phyloP scores from a whole-genome alignment of 192 early-diverging fungal species.

The Oehlia diaphana region DNA sequence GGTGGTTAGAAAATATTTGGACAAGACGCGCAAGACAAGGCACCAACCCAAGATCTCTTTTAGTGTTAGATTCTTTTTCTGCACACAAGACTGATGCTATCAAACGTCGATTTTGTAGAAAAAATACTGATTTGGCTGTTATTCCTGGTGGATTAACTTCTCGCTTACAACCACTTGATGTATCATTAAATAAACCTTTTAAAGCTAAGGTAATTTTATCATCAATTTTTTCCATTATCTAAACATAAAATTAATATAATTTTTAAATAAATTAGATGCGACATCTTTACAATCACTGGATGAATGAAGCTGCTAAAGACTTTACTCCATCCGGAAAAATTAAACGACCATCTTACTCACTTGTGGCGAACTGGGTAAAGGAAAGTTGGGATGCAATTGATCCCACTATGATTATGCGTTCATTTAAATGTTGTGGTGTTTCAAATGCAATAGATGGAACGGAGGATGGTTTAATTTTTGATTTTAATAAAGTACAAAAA shows the following conservation, averaged over 20 bases:
- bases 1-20: no score
- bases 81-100: no score
- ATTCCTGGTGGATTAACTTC: no score
- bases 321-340: neutral
- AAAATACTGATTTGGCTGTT: no score
- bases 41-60: no score
- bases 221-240: neutral
- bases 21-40: no score
- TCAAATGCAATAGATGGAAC: neutral
- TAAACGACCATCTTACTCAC: neutral
- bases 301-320: neutral
- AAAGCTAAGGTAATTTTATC: no score
- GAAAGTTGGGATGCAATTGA: neutral
- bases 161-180: no score
- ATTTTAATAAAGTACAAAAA: neutral
- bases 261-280: neutral
- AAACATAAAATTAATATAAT: no score
- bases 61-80: no score
- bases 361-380: neutral
- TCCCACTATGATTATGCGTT: neutral
- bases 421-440: slow-evolving; percentile 14
- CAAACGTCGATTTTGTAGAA: no score
- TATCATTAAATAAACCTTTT: no score
- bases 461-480: neutral
- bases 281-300: neutral